Evolutionary conservation across 83 land plant species (phyloP).

Genomic region (Larix sibirica): DNA sequence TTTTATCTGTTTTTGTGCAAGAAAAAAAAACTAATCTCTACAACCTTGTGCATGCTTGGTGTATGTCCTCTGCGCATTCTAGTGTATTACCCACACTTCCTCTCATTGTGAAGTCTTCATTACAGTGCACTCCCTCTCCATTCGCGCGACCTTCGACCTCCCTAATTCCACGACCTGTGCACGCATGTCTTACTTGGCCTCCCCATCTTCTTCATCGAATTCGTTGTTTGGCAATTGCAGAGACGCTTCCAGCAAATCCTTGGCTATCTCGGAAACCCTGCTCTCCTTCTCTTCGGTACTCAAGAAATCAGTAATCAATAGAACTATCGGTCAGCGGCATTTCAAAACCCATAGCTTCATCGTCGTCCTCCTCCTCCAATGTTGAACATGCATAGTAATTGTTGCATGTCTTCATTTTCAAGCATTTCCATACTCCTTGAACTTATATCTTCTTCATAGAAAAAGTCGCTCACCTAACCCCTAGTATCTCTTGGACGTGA

Average conservation of each 20-base stretch:
- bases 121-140: too few relatives aligned
- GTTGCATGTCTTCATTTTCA: conserved; percentile 94
- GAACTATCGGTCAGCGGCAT: neutral
- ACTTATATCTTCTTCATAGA: conserved; percentile 83
- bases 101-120: too few relatives aligned
- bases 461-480: conserved; percentile 51
- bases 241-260: conserved; percentile 20
- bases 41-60: too few relatives aligned
- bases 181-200: conserved; percentile 13
- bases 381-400: conserved; percentile 72
- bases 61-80: too few relatives aligned
- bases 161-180: too few relatives aligned
- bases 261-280: neutral
- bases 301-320: conserved; percentile 5
- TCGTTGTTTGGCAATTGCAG: conserved; percentile 39
- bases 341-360: neutral
- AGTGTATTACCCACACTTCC: too few relatives aligned
- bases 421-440: conserved; percentile 77
- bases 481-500: conserved; percentile 36
- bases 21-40: too few relatives aligned
- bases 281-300: conserved; percentile 9
- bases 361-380: conserved; percentile 41
- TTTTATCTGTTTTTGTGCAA: too few relatives aligned
- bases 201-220: conserved; percentile 17
- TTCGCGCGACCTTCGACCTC: too few relatives aligned